Evolutionary conservation across 768 basidiomycete species (phyloP).

Genomic region (Ramaria sp.): DNA sequence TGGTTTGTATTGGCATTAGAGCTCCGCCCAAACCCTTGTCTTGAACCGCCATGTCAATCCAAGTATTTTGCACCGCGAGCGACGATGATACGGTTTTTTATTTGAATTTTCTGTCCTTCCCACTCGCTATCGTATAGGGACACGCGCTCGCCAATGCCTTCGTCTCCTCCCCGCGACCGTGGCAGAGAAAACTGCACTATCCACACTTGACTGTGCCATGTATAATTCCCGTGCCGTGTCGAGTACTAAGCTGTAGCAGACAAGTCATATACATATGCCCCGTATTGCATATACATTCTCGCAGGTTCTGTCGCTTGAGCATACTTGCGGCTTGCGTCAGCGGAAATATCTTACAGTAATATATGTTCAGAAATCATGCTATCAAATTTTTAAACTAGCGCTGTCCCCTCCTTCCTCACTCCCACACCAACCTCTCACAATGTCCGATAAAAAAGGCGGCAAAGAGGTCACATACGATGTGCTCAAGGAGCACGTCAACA

Average conservation of each 20-base stretch:
- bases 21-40: too few species aligned
- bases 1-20: too few species aligned
- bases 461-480: slow-evolving; percentile 62
- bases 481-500: slow-evolving; percentile 65
- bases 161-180: slow-evolving; percentile 65
- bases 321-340: neutral
- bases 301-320: neutral
- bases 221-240: slow-evolving; percentile 10
- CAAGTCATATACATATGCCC: slow-evolving; percentile 32
- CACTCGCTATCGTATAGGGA: slow-evolving; percentile 71
- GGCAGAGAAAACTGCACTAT: slow-evolving; percentile 54
- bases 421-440: slow-evolving; percentile 10
- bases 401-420: slow-evolving; percentile 9
- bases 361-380: neutral
- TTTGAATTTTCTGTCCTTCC: slow-evolving; percentile 19
- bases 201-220: slow-evolving; percentile 62
- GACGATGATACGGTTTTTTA: neutral
- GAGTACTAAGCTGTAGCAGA: slow-evolving; percentile 5
- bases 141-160: slow-evolving; percentile 58
- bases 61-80: neutral
- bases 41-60: neutral
- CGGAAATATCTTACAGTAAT: neutral
- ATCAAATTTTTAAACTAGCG: neutral
- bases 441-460: slow-evolving; percentile 22
- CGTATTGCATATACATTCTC: slow-evolving; percentile 30